Base-by-base conservation (phyloP, 2,329 filamentous ascomycete genomes). In the Ophiobolus disseminans region DNA sequence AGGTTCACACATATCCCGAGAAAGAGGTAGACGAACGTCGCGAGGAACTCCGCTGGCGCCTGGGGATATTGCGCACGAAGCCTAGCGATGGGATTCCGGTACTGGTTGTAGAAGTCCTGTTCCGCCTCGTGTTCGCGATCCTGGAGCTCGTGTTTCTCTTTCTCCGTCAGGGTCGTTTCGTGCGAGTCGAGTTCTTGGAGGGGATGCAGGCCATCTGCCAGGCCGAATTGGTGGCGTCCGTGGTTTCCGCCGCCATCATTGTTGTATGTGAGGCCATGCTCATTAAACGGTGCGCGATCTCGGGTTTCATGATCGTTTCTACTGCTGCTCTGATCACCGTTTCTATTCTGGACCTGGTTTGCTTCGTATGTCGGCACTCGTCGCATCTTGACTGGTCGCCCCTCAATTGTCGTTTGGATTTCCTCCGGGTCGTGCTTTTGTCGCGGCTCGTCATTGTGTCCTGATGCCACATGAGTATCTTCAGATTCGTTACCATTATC, bases 51-150 rank as follows among this genome's bases (percentile, higher is more conserved):
- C 1, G 80, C 81, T 2, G 82, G 69, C 21, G 79, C 78, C 58
- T 83, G 80, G 9, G 80, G 76, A 56, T 81, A 77, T 26, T 77
- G 73, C 0, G 78, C 78, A 17, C 81, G 75, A 19, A 82, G 78
- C 70, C 23, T 78, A 74, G 80, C 81, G 77, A 57, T 74, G 60
- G 19, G 78, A 57, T 81, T 82, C 42, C 80, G 76, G 21, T 81
- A 71, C 55, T 80, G 78, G 14, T 80, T 75, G 52, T 78, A 76
- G 26, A 75, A 74, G 1, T 77, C 67, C 31, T 79, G 63, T 2
- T 76, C 73, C 19, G 76, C 73, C 32, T 79, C 60, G n/a, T 79
- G 73, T 5, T 79, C 74, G 8, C 72, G 72, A 7, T 72, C 62
- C 0, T 70, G 62, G 0, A 63, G 60, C 23, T 77, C 66, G 13